These are phyloP conservation scores for Pneumocystis jirovecii DNA, from an alignment of 1,139 yeast genomes.

Conservation along the genomic window DNA sequence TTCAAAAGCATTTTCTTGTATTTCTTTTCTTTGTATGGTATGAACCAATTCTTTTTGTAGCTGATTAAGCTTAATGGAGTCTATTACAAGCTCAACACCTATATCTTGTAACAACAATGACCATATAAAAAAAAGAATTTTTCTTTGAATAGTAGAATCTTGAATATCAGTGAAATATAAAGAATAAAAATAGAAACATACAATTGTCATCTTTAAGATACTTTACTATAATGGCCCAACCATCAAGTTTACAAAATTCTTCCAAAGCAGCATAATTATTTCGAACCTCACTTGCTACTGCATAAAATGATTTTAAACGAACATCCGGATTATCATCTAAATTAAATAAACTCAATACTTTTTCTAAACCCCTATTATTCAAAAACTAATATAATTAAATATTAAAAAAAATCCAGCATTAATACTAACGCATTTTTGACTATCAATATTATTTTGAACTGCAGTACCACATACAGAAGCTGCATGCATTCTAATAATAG, in stretches of 20 bases:
- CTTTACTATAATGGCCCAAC: slow-evolving; percentile 40
- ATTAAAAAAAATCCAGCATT: slow-evolving; percentile 17
- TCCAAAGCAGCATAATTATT: slow-evolving; percentile 47
- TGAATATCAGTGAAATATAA: background rate
- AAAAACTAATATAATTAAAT: slow-evolving; percentile 14
- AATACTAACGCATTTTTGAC: slow-evolving; percentile 39
- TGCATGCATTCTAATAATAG: slow-evolving; percentile 40
- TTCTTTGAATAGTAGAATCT: background rate
- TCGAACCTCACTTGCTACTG: slow-evolving; percentile 60
- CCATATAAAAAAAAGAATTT: background rate
- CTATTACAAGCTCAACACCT: background rate
- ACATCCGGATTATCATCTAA: slow-evolving; percentile 28
- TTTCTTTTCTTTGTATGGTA: background rate
- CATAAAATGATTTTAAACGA: slow-evolving; percentile 54
- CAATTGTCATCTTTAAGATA: slow-evolving; percentile 13
- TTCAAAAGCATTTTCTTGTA: background rate
- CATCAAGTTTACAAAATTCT: slow-evolving; percentile 40
- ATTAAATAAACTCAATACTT: slow-evolving; percentile 32
- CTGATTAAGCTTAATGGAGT: background rate
- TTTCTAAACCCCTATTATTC: slow-evolving; percentile 35
- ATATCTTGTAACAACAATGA: background rate
- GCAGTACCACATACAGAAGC: slow-evolving; percentile 79
- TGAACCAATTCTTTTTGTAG: background rate
- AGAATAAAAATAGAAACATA: background rate
- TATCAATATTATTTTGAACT: slow-evolving; percentile 69